A percentile compares a stretch with the other conserved stretches of the same genome.
phyloP scores from a whole-genome alignment of 2,329 filamentous ascomycete genomes.

The Verticillium albo-atrum region DNA sequence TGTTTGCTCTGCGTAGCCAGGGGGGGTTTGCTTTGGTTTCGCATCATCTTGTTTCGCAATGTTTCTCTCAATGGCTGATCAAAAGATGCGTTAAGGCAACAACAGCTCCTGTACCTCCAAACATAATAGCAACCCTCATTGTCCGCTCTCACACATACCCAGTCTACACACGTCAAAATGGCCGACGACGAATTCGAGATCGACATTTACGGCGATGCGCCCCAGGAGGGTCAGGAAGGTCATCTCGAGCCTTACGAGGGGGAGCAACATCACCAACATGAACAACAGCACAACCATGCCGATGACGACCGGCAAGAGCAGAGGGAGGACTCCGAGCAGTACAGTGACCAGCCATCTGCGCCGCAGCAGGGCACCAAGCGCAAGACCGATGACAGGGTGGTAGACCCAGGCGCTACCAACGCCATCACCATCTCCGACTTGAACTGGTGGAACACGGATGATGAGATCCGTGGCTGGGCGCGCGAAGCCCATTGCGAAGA shows the following conservation, averaged over 20 bases:
- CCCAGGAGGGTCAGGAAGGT: conserved; percentile 33
- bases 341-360: conserved; percentile 10
- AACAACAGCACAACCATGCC: conserved; percentile 21
- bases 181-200: conserved; percentile 70
- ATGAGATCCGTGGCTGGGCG: conserved; percentile 86
- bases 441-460: conserved; percentile 96
- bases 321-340: conserved; percentile 25
- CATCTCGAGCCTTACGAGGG: conserved; percentile 33
- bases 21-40: conserved; percentile 5
- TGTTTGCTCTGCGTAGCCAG: conserved; percentile 15
- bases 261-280: conserved; percentile 33
- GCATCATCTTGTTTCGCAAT: not conserved
- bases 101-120: conserved; percentile 34
- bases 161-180: conserved; percentile 38
- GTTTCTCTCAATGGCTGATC: conserved; percentile 23
- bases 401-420: conserved; percentile 57
- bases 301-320: conserved; percentile 22
- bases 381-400: conserved; percentile 55
- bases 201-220: conserved; percentile 64
- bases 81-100: conserved; percentile 19
- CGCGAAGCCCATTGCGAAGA: conserved; percentile 75
- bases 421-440: conserved; percentile 86
- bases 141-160: conserved; percentile 3
- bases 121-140: conserved; percentile 13
- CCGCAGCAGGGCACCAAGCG: conserved; percentile 55